Conservation (phyloP, 192 early-diverging fungal species). For the Coemansia sp. region DNA sequence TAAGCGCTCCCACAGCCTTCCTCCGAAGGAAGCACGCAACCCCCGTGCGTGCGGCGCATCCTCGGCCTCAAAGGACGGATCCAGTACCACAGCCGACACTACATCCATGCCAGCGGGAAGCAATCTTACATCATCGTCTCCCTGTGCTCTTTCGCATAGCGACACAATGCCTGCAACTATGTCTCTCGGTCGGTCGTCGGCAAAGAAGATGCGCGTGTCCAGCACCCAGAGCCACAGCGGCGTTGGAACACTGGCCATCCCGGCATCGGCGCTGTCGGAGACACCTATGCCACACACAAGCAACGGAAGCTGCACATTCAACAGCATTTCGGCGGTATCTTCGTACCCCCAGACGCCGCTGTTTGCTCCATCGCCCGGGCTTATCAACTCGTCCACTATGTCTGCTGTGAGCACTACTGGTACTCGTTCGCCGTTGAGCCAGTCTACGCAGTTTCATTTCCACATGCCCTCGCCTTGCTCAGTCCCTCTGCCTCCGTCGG, state of each 20-base stretch:
- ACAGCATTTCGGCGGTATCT: conserved; percentile 13
- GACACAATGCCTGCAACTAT: conserved; percentile 29
- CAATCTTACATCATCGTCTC: conserved; percentile 18
- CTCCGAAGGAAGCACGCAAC: conserved; percentile 44
- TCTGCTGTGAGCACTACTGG: conserved; percentile 28
- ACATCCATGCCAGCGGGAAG: conserved; percentile 17
- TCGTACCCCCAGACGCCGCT: conserved; percentile 39
- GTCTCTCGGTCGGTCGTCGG: conserved; percentile 21
- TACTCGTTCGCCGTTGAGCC: conserved; percentile 43
- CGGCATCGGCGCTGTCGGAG: conserved; percentile 14
- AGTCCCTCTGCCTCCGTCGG: conserved; percentile 47
- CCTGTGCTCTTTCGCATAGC: conserved; percentile 31
- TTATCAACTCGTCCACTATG: conserved; percentile 38
- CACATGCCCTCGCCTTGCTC: conserved; percentile 55
- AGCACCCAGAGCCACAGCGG: conserved; percentile 44
- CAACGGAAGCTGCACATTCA: background rate
- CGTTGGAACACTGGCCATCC: conserved; percentile 3
- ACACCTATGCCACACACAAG: conserved; percentile 12
- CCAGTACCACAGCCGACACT: conserved; percentile 9
- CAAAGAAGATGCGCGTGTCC: conserved; percentile 55
- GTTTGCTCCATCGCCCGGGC: conserved; percentile 42
- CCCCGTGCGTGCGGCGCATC: conserved; percentile 14
- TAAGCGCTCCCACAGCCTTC: conserved; percentile 57
- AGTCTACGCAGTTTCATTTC: conserved; percentile 49
- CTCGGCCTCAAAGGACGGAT: background rate